Evolutionary conservation across 805 yeast genomes (phyloP).

Genomic region (Jamesozyma lodderae): DNA sequence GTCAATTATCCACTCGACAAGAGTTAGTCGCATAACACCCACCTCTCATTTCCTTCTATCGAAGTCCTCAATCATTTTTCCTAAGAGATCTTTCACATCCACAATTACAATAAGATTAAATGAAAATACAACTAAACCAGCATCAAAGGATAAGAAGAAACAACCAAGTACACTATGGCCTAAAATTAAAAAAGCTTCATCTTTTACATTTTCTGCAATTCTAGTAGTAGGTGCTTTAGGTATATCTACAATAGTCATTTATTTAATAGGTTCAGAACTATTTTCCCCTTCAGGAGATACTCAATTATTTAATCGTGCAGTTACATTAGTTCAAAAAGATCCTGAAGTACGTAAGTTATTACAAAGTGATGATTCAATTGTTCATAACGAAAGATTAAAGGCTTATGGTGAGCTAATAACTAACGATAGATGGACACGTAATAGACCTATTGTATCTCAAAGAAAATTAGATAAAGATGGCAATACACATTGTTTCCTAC

Average conservation of each 20-base stretch:
- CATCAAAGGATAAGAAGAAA: no score
- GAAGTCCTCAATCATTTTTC: not conserved
- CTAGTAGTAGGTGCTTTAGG: conserved; percentile 64
- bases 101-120: not conserved
- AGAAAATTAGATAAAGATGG: conserved; percentile 63
- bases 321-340: conserved; percentile 63
- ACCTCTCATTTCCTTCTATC: not conserved
- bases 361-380: conserved; percentile 35
- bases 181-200: conserved; percentile 45
- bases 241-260: conserved; percentile 57
- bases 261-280: conserved; percentile 68
- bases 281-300: conserved; percentile 89
- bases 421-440: conserved; percentile 75
- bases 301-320: conserved; percentile 80
- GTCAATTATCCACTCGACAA: not conserved
- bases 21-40: not conserved
- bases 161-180: conserved; percentile 29
- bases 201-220: conserved; percentile 52
- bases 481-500: conserved; percentile 71
- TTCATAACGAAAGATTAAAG: conserved; percentile 50
- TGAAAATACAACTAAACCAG: not conserved
- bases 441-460: conserved; percentile 69
- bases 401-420: conserved; percentile 71
- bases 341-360: conserved; percentile 48
- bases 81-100: not conserved